Conservation (phyloP, 768 basidiomycete genomes). For the Rhodotorula graminis region DNA sequence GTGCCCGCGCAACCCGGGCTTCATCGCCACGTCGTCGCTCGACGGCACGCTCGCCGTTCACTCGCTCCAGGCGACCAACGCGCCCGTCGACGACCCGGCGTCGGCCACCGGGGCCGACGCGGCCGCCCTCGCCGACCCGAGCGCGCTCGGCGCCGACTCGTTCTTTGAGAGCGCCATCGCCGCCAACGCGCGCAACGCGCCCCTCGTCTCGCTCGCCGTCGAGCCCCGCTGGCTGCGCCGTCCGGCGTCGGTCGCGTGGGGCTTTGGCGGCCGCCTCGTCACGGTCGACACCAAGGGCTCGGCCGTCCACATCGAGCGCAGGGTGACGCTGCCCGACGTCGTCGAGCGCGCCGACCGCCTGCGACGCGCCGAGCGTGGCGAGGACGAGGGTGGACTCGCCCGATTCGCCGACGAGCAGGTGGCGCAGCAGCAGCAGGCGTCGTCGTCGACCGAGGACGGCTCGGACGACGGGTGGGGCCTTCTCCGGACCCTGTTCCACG, state of each 20-base stretch:
- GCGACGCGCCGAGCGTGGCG: slow-evolving; percentile 57
- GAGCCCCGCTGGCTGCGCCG: slow-evolving; percentile 95
- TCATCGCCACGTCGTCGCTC: slow-evolving; percentile 88
- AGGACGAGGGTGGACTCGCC: slow-evolving; percentile 55
- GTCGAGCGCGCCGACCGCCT: slow-evolving; percentile 69
- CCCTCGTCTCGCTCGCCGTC: slow-evolving; percentile 76
- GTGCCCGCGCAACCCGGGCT: slow-evolving; percentile 77
- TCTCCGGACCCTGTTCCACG: slow-evolving; percentile 73
- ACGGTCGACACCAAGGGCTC: slow-evolving; percentile 51
- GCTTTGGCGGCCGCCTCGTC: slow-evolving; percentile 83
- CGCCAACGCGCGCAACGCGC: slow-evolving; percentile 48
- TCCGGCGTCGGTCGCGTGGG: slow-evolving; percentile 73
- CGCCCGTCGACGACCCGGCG: slow-evolving; percentile 40
- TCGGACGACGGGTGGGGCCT: slow-evolving; percentile 42
- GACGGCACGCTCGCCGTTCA: slow-evolving; percentile 91
- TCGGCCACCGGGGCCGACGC: slow-evolving; percentile 40
- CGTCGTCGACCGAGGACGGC: slow-evolving; percentile 22
- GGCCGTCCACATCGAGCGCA: slow-evolving; percentile 57
- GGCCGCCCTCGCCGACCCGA: not conserved
- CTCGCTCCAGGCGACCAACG: slow-evolving; percentile 75
- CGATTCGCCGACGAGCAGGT: slow-evolving; percentile 65
- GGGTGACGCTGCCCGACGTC: slow-evolving; percentile 70
- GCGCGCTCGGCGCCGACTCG: slow-evolving; percentile 57
- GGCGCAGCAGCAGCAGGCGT: slow-evolving; percentile 39
- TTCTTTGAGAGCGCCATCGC: slow-evolving; percentile 65